phyloP scores from a whole-genome alignment of 2,329 filamentous ascomycete genomes.

The Colletotrichum plurivorum region DNA sequence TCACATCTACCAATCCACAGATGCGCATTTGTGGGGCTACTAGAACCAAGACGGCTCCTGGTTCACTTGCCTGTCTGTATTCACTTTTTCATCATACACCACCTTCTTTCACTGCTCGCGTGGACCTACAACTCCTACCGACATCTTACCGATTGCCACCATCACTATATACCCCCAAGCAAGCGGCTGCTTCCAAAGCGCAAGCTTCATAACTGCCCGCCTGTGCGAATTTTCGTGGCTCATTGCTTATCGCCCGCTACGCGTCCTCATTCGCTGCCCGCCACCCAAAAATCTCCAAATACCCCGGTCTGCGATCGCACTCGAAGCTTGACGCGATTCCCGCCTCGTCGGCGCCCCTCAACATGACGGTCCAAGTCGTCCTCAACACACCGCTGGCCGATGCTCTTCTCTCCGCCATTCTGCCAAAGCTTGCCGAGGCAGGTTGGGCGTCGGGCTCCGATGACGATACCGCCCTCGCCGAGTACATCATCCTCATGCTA shows the following conservation, averaged over 20 bases:
- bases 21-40: conserved; percentile 8
- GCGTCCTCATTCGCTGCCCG: conserved; percentile 20
- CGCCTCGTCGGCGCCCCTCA: conserved; percentile 46
- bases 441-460: conserved; percentile 88
- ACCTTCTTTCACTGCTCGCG: conserved; percentile 31
- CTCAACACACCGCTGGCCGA: conserved; percentile 87
- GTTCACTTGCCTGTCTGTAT: background rate
- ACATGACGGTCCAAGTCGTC: conserved; percentile 84
- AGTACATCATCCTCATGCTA: conserved; percentile 98
- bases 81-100: conserved; percentile 28
- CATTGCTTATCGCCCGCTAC: conserved; percentile 19
- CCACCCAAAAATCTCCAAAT: conserved; percentile 19
- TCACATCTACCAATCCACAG: background rate
- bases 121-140: conserved; percentile 17
- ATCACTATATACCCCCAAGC: conserved; percentile 28
- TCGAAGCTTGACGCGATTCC: conserved; percentile 21
- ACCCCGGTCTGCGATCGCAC: conserved; percentile 14
- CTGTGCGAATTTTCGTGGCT: conserved; percentile 2
- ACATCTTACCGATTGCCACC: background rate
- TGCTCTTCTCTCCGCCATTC: conserved; percentile 85
- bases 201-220: background rate
- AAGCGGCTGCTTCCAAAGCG: background rate
- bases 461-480: conserved; percentile 87
- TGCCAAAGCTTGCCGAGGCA: conserved; percentile 91
- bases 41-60: conserved; percentile 27